Base-by-base conservation (phyloP, 1,284 basidiomycete genomes). In the Schizophyllum commune region DNA sequence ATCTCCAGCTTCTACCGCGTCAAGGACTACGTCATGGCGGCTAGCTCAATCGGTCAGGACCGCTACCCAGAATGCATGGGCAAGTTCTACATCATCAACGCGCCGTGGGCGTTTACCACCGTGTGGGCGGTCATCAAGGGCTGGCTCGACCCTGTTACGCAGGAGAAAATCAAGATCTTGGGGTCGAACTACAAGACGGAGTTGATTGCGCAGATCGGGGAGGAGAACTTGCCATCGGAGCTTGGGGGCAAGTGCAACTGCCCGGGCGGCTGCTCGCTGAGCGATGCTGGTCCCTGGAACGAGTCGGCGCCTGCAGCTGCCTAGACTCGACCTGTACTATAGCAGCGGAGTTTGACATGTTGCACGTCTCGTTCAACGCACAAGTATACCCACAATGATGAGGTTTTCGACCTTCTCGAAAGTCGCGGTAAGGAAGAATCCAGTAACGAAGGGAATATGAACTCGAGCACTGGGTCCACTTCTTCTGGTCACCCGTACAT, bases 41-140 rank as follows among this genome's bases (percentile, higher is more conserved):
- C 95, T 0, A 81, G 90, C 5, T 75, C 78, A 54, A 91, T 98
- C 73, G 92, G 92, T 4, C 96, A 98, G 78, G 84, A 96, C 77
- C 83, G 91, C 68, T 98, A 96, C 77, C 93, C 94, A 15, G 92
- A 95, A 75, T 90, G 86, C 65, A 98, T 98, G 95, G 95, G 95
- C 77, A 92, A 92, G 72, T 96, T 97, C 81, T 98, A 86, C 80
- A 95, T 98, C 80, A 90, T 95, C 81, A 94, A 95, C 71, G 88
- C 94, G 0, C 96, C 96, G 0, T 98, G 90, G 86, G 84, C 89
- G 62, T 99, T 99, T 79, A 85, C 85, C 60, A 85, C 90, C 56
- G 90, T 97, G 47, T 99, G 96, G 96, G 63, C 77, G 32, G 76
- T 96, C 68, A 85, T 98, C 79, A 98, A 96, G 79, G 87, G 85